Percentiles rank a stretch among this genome's conserved stretches.
phyloP scores from a whole-genome alignment of 2,329 filamentous ascomycete genomes.

The Neofusicoccum sp. region DNA sequence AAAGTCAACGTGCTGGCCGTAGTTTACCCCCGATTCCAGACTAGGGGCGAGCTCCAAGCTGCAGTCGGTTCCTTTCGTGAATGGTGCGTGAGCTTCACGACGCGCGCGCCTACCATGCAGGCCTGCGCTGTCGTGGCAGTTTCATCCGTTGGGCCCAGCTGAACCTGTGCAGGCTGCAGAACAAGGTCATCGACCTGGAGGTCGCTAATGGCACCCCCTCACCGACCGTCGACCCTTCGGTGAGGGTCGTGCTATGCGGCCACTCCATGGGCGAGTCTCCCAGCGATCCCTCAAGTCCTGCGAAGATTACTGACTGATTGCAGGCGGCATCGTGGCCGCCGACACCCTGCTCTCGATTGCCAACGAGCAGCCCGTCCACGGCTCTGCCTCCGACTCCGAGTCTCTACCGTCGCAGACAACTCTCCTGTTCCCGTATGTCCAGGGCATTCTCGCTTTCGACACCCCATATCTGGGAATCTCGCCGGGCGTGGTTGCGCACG shows the following conservation, averaged over 20 bases:
- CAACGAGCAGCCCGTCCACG: conserved; percentile 51
- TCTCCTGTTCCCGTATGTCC: conserved; percentile 92
- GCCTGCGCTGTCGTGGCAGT: not conserved
- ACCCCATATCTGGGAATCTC: conserved; percentile 87
- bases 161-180: conserved; percentile 67
- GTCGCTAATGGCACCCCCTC: conserved; percentile 78
- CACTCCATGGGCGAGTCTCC: conserved; percentile 70
- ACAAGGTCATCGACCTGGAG: conserved; percentile 93
- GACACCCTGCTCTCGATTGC: conserved; percentile 80
- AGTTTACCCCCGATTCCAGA: conserved; percentile 82
- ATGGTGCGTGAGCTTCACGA: conserved; percentile 56
- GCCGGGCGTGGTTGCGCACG: conserved; percentile 80
- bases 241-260: conserved; percentile 78
- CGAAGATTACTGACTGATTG: conserved; percentile 51
- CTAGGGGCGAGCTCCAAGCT: conserved; percentile 70
- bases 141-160: not conserved
- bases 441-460: conserved; percentile 89
- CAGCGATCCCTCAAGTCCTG: conserved; percentile 51
- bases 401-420: conserved; percentile 49
- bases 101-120: conserved; percentile 8
- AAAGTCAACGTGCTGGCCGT: conserved; percentile 67
- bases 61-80: conserved; percentile 74
- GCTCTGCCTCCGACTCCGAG: conserved; percentile 39
- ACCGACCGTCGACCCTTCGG: conserved; percentile 83
- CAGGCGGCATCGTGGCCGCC: conserved; percentile 83